phyloP scores from a whole-genome alignment of 1,139 yeast species.

The Meyerozyma carpophila region DNA sequence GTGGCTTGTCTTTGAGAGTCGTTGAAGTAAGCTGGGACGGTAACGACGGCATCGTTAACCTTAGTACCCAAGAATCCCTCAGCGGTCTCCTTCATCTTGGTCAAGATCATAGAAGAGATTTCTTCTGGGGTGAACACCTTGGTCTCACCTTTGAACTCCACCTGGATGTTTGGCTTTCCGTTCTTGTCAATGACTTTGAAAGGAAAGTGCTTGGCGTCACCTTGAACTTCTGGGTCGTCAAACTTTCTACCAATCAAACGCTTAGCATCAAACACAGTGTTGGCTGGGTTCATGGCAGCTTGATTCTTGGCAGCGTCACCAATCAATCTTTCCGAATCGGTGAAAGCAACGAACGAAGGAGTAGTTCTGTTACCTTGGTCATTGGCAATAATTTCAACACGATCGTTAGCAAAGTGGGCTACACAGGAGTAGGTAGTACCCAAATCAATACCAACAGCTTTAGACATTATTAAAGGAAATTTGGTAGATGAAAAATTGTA shows the following conservation, averaged over 20 bases:
- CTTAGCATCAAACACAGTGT: slow-evolving; percentile 66
- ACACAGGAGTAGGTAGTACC: slow-evolving; percentile 17
- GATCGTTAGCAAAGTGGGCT: slow-evolving; percentile 45
- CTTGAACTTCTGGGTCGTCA: slow-evolving; percentile 50
- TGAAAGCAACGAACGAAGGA: slow-evolving; percentile 65
- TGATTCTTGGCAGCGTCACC: slow-evolving; percentile 73
- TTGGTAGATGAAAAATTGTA: neutral
- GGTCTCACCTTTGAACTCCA: slow-evolving; percentile 62
- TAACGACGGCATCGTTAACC: slow-evolving; percentile 70
- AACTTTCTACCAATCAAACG: slow-evolving; percentile 66
- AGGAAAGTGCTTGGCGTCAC: slow-evolving; percentile 60
- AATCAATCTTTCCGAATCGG: slow-evolving; percentile 61
- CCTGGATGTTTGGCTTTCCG: slow-evolving; percentile 58
- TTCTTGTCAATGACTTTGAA: slow-evolving; percentile 52
- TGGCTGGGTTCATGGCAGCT: slow-evolving; percentile 63
- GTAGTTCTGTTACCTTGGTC: slow-evolving; percentile 72
- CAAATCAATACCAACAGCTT: slow-evolving; percentile 13
- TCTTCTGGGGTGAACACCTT: slow-evolving; percentile 63
- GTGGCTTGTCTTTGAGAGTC: slow-evolving; percentile 63
- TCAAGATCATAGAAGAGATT: slow-evolving; percentile 61
- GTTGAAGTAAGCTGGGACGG: slow-evolving; percentile 62
- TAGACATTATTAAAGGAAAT: slow-evolving; percentile 1
- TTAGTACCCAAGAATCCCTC: slow-evolving; percentile 57
- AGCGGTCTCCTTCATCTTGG: slow-evolving; percentile 65
- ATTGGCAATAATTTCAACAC: slow-evolving; percentile 67